Evolutionary conservation across 2,329 filamentous ascomycete genomes (phyloP), one percentile per base, ranked within the genome.

Genomic region (Diplodia corticola): DNA sequence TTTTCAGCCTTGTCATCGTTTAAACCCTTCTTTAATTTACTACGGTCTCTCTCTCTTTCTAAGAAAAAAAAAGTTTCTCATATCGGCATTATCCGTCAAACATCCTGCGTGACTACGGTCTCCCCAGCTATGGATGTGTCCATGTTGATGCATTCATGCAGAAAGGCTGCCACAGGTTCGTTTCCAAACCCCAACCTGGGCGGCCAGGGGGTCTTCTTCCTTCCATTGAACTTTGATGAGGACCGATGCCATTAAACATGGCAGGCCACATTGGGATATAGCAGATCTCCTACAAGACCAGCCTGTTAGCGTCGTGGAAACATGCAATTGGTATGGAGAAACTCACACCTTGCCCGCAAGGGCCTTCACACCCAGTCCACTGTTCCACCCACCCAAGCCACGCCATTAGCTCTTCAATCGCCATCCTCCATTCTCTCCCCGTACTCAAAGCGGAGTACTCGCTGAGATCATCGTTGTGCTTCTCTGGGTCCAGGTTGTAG

Each of bases 221-320:
- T 22, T 60, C 28, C 15, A 15, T 6, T 10, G 28, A 17, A 17
- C 15, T 6, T 9, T 30, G 30, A 12, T 2, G n/a, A 20, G 55
- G 3, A 15, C 33, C 48, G 40, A 35, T 33, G 5, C 59, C 44
- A 17, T 10, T 50, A 48, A 35, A 20, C 37, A 51, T 59, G 6
- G 82, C 68, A 1, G 82, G 82, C 82, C 82, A 84, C 79, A 84
- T 84, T 1, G 82, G 82, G 46, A 84, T 82, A 67, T 78, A 83
- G 69, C 82, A 84, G 13, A 78, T 75, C 69, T 83, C 80, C 66
- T 67, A 17, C 53, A 28, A 28, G 35, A 12, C 12, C n/a, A n/a
- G 6, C 17, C 40, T 40, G 40, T 66, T n/a, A 50, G 61, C 59
- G 30, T 26, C 50, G 22, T 15, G 37, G 24, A 9, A 26, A 35